Evolutionary conservation across 192 early-diverging fungal genomes (phyloP), one percentile per base, ranked within the genome.

Genomic region (Coemansia erecta): DNA sequence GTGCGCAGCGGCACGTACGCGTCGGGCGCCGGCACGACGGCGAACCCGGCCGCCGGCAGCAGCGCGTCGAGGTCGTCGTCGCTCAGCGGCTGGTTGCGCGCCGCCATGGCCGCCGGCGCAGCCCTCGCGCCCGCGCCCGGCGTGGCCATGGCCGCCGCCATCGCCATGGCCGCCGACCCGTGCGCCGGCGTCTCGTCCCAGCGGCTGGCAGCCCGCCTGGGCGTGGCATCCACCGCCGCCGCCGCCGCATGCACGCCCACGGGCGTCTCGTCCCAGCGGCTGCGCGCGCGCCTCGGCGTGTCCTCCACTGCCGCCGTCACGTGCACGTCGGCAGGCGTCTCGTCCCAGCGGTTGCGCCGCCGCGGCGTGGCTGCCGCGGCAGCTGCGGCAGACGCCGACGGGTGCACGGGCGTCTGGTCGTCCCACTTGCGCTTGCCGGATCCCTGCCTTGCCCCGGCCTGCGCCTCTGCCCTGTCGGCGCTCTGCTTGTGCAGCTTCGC

Each of bases 61-160:
- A 99, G 88, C 21, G 87, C 83, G 63, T 99, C 91, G n/a, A 98
- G 85, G 64, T 98, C 95, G 33, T 92, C 94, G 69, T 99, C 97
- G 2, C 92, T 85, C 48, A 94, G 81, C 51, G 85, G 88, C 57
- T 83, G 66, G 70, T 98, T 98, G 42, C 97, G 89, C 23, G 83
- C 79, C 57, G 97, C 94, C 58, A 93, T 79, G 57, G 90, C 94
- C 40, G 75, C 70, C 26, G 75, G 72, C 57, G 72, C 93, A 48
- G 92, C 94, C 89, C 88, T 91, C 10, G 84, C 68, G 40, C 61
- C 73, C 51, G 61, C 12, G 28, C 28, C n/a, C 7, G 19, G 60
- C 23, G 72, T 59, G 21, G 73, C 67, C 17, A 65, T 70, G 35
- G 53, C 64, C 13, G 74, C 55, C 24, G 48, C 59, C n/a, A n/a